Base-by-base conservation (phyloP, 805 yeast species). In the Cyberlindnera samutprakarnensis region DNA sequence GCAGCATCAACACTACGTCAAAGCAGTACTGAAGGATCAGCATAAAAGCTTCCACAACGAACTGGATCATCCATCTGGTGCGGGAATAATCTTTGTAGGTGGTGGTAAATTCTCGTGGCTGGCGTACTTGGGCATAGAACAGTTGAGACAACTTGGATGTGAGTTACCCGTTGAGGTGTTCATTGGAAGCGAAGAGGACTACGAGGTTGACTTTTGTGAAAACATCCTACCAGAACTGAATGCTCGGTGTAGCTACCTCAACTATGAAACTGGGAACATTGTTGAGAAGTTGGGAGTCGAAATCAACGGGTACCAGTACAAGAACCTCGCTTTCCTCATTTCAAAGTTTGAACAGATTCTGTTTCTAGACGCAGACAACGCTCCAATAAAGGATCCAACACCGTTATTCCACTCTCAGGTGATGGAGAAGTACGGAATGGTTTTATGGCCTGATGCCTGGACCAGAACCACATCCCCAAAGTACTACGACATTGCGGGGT, bases 61-160 rank as follows among this genome's bases (percentile, higher is more conserved):
- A 10, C 18, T 53, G 4, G 32, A 56, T 7, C 43, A 42, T 7
- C 44, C 58, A 4, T 57, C 59, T 30, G 68, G 72, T 2, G 62
- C 66, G 19, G 83, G 83, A 2, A 66, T 75, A 18, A 90, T 70
- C 22, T 74, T 64, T 49, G 86, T 81, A 23, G 88, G 87, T 14
- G 92, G 92, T 25, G 84, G 84, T 4, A 71, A 69, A 41, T 79
- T 75, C 54, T 76, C 81, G 40, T 82, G 88, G 72, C 64, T 77
- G 37, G 68, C 84, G 12, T 55, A 81, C 24, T 60, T 78, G 15
- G 73, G 80, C 7, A 67, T 82, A 32, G 70, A 70, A 44, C 70
- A 76, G 42, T 53, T 82, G 27, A 59, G 88, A 41, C 64, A 70
- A n/a, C 52, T 69, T 8, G 83, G 85, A 8, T 69, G 75, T n/a